A percentile compares a stretch with the other conserved stretches of the same genome.
Conservation (phyloP, 2,329 filamentous ascomycete species). For the Periglandula ipomoeae region DNA sequence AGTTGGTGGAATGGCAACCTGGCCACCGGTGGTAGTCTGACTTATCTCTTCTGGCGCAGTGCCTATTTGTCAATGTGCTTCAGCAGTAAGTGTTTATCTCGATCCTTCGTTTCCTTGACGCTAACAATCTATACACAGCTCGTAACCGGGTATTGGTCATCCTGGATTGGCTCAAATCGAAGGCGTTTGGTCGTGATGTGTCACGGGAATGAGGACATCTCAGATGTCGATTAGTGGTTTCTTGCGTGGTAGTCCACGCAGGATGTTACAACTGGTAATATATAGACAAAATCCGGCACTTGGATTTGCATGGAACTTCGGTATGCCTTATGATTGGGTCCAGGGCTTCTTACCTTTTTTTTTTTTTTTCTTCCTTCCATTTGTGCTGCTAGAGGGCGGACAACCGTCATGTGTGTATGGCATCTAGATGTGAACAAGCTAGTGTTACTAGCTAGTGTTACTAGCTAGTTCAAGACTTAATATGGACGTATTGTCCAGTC, state of each 20-base stretch:
- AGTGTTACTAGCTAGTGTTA: too few relatives aligned
- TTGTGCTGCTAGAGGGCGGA: not conserved
- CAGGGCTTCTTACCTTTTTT: not conserved
- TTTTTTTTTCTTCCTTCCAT: not conserved
- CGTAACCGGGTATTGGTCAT: conserved; percentile 90
- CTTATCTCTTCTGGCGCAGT: conserved; percentile 96
- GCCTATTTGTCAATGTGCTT: conserved; percentile 99
- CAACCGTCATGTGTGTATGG: not conserved
- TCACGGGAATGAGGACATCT: conserved; percentile 57
- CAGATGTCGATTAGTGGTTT: not conserved
- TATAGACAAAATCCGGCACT: not conserved
- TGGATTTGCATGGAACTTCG: not conserved
- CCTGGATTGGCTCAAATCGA: conserved; percentile 95
- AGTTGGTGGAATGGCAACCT: conserved; percentile 97
- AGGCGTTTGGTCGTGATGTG: conserved; percentile 91
- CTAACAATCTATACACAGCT: conserved; percentile 38
- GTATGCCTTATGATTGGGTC: not conserved
- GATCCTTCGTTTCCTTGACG: conserved; percentile 1
- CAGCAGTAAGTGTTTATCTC: conserved; percentile 64
- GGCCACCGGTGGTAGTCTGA: conserved; percentile 84
- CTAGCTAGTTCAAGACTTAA: too few relatives aligned
- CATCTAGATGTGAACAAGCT: not conserved
- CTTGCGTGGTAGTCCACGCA: not conserved
- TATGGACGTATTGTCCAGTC: not conserved
- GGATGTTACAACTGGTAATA: not conserved